A percentile compares a stretch with the other conserved stretches of the same genome.
Evolutionary conservation across 2,329 filamentous ascomycete genomes (phyloP).

Genomic region (Neonectria punicea): DNA sequence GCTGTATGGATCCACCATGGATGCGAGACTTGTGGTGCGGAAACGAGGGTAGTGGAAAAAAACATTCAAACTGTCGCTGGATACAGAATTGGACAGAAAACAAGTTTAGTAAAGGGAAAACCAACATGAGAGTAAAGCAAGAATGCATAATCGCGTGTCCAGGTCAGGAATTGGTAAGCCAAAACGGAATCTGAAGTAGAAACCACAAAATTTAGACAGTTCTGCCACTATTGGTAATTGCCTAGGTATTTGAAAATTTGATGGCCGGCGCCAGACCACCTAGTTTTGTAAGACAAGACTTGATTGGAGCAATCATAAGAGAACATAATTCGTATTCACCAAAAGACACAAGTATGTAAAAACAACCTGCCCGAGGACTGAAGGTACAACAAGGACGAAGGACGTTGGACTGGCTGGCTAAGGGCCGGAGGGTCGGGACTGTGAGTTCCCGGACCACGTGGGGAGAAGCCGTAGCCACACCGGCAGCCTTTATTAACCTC

Average conservation of each 20-base stretch:
- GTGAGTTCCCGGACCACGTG: slow-evolving; percentile 1
- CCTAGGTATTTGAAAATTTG: neutral
- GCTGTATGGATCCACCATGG: neutral
- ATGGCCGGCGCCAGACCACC: neutral
- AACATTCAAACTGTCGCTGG: too few species aligned
- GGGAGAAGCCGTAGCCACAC: neutral
- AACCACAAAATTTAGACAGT: too few species aligned
- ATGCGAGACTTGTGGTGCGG: neutral
- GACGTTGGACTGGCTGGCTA: neutral
- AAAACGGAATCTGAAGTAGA: too few species aligned
- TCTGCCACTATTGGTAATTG: neutral
- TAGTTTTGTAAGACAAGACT: neutral
- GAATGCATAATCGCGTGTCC: neutral
- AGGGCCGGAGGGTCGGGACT: neutral
- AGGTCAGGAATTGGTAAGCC: too few species aligned
- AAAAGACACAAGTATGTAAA: neutral
- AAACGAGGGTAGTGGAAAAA: neutral
- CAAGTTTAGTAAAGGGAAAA: neutral
- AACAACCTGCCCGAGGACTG: neutral
- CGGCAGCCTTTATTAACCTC: neutral
- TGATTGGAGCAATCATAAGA: neutral
- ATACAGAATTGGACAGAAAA: neutral
- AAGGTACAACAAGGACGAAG: neutral
- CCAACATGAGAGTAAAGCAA: too few species aligned
- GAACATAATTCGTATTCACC: neutral